Evolutionary conservation across 495 filamentous ascomycete genomes (phyloP), one percentile per base, ranked within the genome.

Genomic region (Bryoglossum gracile): DNA sequence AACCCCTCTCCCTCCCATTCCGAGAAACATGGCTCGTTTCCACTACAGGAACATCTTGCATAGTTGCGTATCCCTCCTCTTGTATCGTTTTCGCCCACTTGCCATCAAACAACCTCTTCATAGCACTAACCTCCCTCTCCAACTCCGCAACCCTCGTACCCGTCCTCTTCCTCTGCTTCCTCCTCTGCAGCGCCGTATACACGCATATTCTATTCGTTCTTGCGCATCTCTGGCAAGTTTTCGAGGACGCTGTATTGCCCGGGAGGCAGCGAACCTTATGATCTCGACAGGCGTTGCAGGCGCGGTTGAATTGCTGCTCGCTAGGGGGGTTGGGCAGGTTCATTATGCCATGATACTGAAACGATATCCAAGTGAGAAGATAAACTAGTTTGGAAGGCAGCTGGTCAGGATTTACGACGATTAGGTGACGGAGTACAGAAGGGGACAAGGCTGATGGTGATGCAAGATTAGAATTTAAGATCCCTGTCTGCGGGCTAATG

Each of bases 121-220:
- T 56, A 8, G 57, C 50, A 28, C 48, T 36, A 10, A 57, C 51
- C 34, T 54, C 54, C 49, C 46, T 86, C 66, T 97, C 92, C 33
- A 97, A 70, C 68, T 96, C 90, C 5, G 89, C 83, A 14, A 97
- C 89, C 41, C 89, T 78, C 46, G 78, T 88, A 62, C 95, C 91
- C 30, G 86, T 88, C 68, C 95, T 92, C 68, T 91, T 94, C 68
- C 89, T 84, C 22, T 89, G 73, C 65, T 92, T 95, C 19, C 88
- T 72, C 43, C 47, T 57, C 6, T 78, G 87, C 2, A 89, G 89
- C 30, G 79, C 76, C 3, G 89, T 91, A 32, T 91, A 83, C 23
- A 94, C 60, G 55, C 92, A 97, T 50, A 41, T 32, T 26, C 52
- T 43, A 19, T 55, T 42, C 14, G 52, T 46, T 30, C 41, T 45